Conservation (phyloP, 352 stramenopile genomes). For the Phytopythium mirpurense region DNA sequence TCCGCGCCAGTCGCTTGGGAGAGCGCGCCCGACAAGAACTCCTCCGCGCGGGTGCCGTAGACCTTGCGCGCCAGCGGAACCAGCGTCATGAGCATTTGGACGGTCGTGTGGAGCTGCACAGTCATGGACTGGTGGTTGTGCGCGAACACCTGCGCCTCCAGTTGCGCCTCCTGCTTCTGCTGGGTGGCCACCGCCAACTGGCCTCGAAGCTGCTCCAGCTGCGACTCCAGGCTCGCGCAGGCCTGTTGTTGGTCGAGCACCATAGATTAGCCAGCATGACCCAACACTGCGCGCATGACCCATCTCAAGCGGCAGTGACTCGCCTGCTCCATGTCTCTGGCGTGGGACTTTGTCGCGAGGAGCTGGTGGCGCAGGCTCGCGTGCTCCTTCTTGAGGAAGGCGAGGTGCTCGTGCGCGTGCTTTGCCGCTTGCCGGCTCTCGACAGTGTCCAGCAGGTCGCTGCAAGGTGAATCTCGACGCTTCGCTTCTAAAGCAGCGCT, state of each 20-base stretch:
- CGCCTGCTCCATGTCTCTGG: conserved; percentile 44
- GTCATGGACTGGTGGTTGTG: conserved; percentile 72
- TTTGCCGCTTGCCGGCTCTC: conserved; percentile 32
- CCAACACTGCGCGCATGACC: no score
- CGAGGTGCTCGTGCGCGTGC: conserved; percentile 51
- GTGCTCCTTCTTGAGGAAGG: conserved; percentile 66
- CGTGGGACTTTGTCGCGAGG: conserved; percentile 38
- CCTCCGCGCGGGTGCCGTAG: conserved; percentile 48
- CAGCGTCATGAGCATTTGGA: conserved; percentile 70
- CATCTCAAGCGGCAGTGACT: neutral
- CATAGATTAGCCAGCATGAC: neutral
- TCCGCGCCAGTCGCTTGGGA: conserved; percentile 36
- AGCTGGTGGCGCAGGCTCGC: conserved; percentile 32
- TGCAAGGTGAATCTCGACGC: conserved; percentile 20
- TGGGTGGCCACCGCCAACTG: conserved; percentile 30
- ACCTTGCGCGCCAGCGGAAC: conserved; percentile 62
- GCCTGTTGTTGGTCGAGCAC: conserved; percentile 7
- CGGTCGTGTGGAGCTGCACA: conserved; percentile 61
- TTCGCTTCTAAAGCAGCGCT: conserved; percentile 14
- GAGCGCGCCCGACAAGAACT: conserved; percentile 52
- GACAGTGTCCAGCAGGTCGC: conserved; percentile 21
- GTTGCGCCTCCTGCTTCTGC: conserved; percentile 54
- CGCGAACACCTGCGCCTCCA: conserved; percentile 46
- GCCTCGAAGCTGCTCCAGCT: conserved; percentile 23
- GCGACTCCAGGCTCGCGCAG: conserved; percentile 16